Base-by-base conservation (phyloP, 176 grass and related monocot genomes). In the Lolium perenne region DNA sequence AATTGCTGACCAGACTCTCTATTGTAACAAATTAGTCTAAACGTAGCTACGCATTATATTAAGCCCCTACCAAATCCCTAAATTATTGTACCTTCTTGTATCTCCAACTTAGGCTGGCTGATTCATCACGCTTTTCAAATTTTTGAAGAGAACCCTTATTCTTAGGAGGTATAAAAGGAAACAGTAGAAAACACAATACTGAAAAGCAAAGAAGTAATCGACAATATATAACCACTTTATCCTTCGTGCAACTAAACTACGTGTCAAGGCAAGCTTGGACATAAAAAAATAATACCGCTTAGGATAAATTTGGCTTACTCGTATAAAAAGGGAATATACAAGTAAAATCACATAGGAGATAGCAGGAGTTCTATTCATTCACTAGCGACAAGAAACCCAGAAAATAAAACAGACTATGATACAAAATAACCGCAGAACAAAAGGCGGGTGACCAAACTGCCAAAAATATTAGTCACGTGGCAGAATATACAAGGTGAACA, bases 151-250 rank as follows among this genome's bases (percentile, higher is more conserved):
- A 67, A 48, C 54, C 23, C 13, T 55, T 38, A 14, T 53, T 53
- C 40, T 86, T 21, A 71, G 4, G 35, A n/a, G 6, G 60, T 17
- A 21, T 61, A 77, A 54, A 71, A 15, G 62, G 64, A 81, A 62
- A 72, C 13, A 48, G 26, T 79, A 83, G 20, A 2, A 74, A 86
- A 83, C 17, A 74, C 4, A 10, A 40, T 45, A 60, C 41, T 18
- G 65, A 43, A 67, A 69, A 61, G 47, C 2, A 49, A 20, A 60
- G 71, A 74, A 72, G 14, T 81, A 69, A 67, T 8, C 7, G 7
- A 58, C 50, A 79, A 56, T 67, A 29, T n/a, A 57, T 57, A 85
- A 58, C 59, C 35, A 79, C 8, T 80, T 67, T 50, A 50, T 75
- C 13, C 40, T 74, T 14, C 46, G 25, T 83, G 32, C 14, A 71